phyloP scores from a whole-genome alignment of 768 basidiomycete species.

The Sporobolomyces roseus region DNA sequence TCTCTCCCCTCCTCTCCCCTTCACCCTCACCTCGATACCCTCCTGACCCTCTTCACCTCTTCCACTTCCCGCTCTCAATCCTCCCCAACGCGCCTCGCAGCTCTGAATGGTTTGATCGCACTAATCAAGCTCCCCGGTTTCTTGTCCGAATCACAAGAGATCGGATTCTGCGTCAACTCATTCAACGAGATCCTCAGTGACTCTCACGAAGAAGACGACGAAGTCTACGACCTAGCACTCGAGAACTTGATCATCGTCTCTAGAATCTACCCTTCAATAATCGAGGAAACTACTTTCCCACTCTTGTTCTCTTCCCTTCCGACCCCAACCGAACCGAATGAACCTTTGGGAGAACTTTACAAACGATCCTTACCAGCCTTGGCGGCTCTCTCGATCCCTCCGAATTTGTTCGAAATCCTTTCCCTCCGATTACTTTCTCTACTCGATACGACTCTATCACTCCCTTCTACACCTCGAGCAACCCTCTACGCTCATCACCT shows the following conservation, averaged over 20 bases:
- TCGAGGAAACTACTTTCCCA: constrained; percentile 67
- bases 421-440: constrained; percentile 72
- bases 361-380: constrained; percentile 54
- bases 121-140: constrained; percentile 64
- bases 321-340: constrained; percentile 61
- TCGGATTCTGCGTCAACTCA: constrained; percentile 71
- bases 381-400: constrained; percentile 62
- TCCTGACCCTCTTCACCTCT: constrained; percentile 61
- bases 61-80: constrained; percentile 46
- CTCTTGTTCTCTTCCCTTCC: constrained; percentile 73
- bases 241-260: constrained; percentile 46
- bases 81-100: constrained; percentile 59
- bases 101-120: constrained; percentile 63
- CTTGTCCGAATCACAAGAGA: constrained; percentile 67
- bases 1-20: constrained; percentile 20
- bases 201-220: constrained; percentile 41
- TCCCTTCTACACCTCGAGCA: neutral
- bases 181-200: constrained; percentile 59
- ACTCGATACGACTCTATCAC: constrained; percentile 54
- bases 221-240: constrained; percentile 45
- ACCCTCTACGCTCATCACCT: constrained; percentile 77
- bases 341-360: constrained; percentile 54
- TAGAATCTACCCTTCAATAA: neutral
- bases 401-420: constrained; percentile 76
- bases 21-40: constrained; percentile 34